phyloP scores from a whole-genome alignment of 768 basidiomycete species.

The Tricholoma sp. region DNA sequence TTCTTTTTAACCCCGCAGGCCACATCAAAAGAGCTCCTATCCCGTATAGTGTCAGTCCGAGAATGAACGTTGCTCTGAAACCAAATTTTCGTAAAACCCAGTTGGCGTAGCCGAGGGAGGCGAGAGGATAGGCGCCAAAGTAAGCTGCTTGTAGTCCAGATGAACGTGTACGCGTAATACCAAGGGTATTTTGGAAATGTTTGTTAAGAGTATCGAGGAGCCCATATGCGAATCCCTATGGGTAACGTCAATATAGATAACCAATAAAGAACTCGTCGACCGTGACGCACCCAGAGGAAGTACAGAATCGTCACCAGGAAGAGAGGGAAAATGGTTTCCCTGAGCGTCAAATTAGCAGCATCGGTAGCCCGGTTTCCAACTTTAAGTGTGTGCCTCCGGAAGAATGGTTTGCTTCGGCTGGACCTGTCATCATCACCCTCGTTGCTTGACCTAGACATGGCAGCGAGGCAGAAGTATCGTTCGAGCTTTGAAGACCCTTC shows the following conservation, averaged over 20 bases:
- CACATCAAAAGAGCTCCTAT: conserved; percentile 31
- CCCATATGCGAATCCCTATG: conserved; percentile 29
- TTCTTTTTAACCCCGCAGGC: conserved; percentile 28
- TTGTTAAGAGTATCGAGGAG: conserved; percentile 31
- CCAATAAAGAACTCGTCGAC: neutral
- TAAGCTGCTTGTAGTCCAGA: conserved; percentile 31
- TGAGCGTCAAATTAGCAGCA: conserved; percentile 25
- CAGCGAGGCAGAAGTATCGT: neutral
- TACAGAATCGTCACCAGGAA: conserved; percentile 32
- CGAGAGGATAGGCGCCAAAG: conserved; percentile 31
- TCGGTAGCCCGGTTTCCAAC: conserved; percentile 28
- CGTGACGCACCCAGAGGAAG: conserved; percentile 27
- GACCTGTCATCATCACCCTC: neutral
- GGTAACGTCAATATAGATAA: neutral
- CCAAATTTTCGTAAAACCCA: conserved; percentile 29
- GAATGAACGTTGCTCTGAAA: conserved; percentile 29
- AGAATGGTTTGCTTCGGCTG: conserved; percentile 9
- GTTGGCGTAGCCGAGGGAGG: conserved; percentile 29
- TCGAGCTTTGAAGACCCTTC: conserved; percentile 1
- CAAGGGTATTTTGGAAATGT: conserved; percentile 29
- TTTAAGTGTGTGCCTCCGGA: conserved; percentile 25
- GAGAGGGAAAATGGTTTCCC: conserved; percentile 27
- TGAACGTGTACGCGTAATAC: conserved; percentile 28
- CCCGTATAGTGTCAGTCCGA: conserved; percentile 26
- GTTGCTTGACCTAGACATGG: neutral